Conservation (phyloP, 176 grass and related monocot genomes). For the Oropetium thomaeum region DNA sequence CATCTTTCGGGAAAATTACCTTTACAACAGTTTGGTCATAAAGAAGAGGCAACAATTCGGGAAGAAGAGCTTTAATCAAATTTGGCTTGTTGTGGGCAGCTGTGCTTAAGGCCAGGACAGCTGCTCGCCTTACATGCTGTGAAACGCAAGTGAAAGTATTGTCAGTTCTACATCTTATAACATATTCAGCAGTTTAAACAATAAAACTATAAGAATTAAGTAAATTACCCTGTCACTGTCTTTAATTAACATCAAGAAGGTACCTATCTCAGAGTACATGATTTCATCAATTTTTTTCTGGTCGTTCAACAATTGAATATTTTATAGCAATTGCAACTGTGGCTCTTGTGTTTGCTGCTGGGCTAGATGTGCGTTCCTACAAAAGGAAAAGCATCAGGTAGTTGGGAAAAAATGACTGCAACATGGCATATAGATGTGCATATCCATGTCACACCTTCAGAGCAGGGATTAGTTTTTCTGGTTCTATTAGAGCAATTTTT, state of each 20-base stretch:
- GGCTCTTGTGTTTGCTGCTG: conserved; percentile 78
- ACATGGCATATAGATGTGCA: neutral
- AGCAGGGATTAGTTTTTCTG: conserved; percentile 72
- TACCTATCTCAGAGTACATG: conserved; percentile 67
- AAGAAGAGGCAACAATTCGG: conserved; percentile 76
- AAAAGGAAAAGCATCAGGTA: neutral
- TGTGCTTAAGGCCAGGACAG: conserved; percentile 80
- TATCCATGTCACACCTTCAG: conserved; percentile 54
- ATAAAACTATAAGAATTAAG: neutral
- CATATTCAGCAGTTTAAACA: neutral
- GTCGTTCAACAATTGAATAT: conserved; percentile 90
- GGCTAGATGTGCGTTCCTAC: conserved; percentile 69
- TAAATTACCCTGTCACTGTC: conserved; percentile 65
- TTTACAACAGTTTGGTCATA: conserved; percentile 94
- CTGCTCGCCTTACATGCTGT: conserved; percentile 91
- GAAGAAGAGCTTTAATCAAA: conserved; percentile 85
- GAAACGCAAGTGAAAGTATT: conserved; percentile 2
- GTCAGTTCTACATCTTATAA: neutral
- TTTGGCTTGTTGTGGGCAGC: conserved; percentile 95
- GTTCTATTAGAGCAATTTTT: conserved; percentile 89
- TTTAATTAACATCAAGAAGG: conserved; percentile 88
- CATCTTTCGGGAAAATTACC: too few species aligned
- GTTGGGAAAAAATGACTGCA: neutral
- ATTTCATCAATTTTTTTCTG: conserved; percentile 90
- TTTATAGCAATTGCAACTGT: conserved; percentile 90